Percentiles rank a stretch among this genome's conserved stretches.
These are phyloP conservation scores for Isabelozyma pseudorhagii DNA, from an alignment of 805 yeast genomes.

Conservation along the genomic window DNA sequence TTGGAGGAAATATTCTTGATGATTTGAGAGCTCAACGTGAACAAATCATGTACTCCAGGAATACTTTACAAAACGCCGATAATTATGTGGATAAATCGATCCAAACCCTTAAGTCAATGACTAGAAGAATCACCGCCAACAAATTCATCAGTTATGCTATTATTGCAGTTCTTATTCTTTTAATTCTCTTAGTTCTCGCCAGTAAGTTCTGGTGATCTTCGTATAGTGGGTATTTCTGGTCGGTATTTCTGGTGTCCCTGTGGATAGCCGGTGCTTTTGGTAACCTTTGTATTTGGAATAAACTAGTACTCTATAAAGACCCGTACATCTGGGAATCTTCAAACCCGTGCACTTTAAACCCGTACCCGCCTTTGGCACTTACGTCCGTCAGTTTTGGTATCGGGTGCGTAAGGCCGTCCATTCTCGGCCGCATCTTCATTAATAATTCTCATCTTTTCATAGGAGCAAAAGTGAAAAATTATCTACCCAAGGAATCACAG, in stretches of 20 bases:
- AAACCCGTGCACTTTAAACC: background rate
- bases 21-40: constrained; percentile 92
- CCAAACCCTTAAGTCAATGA: constrained; percentile 85
- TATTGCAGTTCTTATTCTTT: constrained; percentile 77
- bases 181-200: constrained; percentile 79
- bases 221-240: too few relatives aligned
- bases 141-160: constrained; percentile 87
- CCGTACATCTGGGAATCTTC: background rate
- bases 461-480: background rate
- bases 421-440: background rate
- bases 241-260: too few relatives aligned
- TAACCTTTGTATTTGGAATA: too few relatives aligned
- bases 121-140: constrained; percentile 88
- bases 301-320: too few relatives aligned
- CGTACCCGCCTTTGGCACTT: background rate
- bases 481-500: background rate
- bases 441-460: background rate
- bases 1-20: constrained; percentile 86
- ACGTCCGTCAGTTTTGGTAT: background rate
- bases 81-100: constrained; percentile 87
- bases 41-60: constrained; percentile 81
- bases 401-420: too few relatives aligned
- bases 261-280: too few relatives aligned
- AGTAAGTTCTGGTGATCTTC: constrained; percentile 64
- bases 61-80: constrained; percentile 86